Evolutionary conservation across 2,329 filamentous ascomycete species (phyloP).

Genomic region (Hypoxylon sp.): DNA sequence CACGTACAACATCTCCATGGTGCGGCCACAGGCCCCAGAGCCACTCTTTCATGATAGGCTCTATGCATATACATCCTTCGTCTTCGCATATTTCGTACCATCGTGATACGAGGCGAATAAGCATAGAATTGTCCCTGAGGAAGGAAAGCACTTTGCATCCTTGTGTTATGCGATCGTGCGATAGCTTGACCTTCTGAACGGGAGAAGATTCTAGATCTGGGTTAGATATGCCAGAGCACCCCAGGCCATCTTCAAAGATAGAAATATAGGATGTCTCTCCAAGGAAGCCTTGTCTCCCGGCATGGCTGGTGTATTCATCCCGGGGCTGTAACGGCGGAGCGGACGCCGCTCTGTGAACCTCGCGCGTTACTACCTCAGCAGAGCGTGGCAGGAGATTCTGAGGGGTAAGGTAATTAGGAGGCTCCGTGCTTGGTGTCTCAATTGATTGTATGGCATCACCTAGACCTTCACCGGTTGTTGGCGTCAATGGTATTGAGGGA

Average conservation of each 20-base stretch:
- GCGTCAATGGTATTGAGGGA: slow-evolving; percentile 48
- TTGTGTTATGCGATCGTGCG: slow-evolving; percentile 53
- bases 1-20: slow-evolving; percentile 48
- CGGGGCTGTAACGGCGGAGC: slow-evolving; percentile 51
- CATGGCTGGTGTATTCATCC: slow-evolving; percentile 40
- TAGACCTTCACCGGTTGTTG: slow-evolving; percentile 41
- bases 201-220: slow-evolving; percentile 48
- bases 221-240: slow-evolving; percentile 48
- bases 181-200: slow-evolving; percentile 49
- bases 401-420: slow-evolving; percentile 19
- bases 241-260: slow-evolving; percentile 55
- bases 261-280: slow-evolving; percentile 54
- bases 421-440: slow-evolving; percentile 40
- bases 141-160: slow-evolving; percentile 55
- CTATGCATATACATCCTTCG: slow-evolving; percentile 47
- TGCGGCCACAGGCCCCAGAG: slow-evolving; percentile 51
- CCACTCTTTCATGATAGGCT: slow-evolving; percentile 56
- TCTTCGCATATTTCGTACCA: slow-evolving; percentile 53
- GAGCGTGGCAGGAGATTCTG: slow-evolving; percentile 26
- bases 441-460: slow-evolving; percentile 41
- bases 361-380: slow-evolving; percentile 38
- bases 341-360: slow-evolving; percentile 52
- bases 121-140: slow-evolving; percentile 51
- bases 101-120: slow-evolving; percentile 52
- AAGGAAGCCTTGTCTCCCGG: slow-evolving; percentile 52